phyloP scores from a whole-genome alignment of 2,329 filamentous ascomycete genomes.

The Dothidotthia symphoricarpi region DNA sequence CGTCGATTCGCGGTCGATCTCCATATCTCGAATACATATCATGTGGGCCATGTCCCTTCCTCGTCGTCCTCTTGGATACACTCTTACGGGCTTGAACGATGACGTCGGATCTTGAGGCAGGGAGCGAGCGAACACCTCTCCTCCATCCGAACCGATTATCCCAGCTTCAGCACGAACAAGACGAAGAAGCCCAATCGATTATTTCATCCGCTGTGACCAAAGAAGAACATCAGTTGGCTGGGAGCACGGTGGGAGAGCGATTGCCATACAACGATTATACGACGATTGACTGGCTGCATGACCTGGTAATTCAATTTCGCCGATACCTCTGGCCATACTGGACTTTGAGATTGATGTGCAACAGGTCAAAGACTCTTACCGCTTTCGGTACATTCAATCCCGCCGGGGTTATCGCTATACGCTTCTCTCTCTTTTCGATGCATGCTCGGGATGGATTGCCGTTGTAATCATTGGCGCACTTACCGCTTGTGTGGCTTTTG shows the following conservation, averaged over 20 bases:
- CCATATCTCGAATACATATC: background rate
- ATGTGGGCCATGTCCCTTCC: too few species aligned
- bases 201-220: constrained; percentile 48
- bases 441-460: constrained; percentile 56
- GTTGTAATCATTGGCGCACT: constrained; percentile 55
- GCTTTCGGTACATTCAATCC: constrained; percentile 49
- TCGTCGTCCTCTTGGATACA: background rate
- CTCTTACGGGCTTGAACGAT: constrained; percentile 8
- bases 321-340: background rate
- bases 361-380: constrained; percentile 57
- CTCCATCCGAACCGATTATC: constrained; percentile 33
- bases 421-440: constrained; percentile 48
- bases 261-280: constrained; percentile 62
- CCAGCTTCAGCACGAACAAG: constrained; percentile 39
- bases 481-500: constrained; percentile 56
- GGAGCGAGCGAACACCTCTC: constrained; percentile 38
- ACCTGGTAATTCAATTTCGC: constrained; percentile 45
- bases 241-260: constrained; percentile 53
- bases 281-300: constrained; percentile 63
- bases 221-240: constrained; percentile 50
- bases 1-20: constrained; percentile 1
- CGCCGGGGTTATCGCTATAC: constrained; percentile 45
- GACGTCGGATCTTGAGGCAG: constrained; percentile 24
- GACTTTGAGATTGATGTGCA: background rate
- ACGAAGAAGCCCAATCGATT: constrained; percentile 46